A percentile compares a stretch with the other conserved stretches of the same genome.
These are phyloP conservation scores for Exophiala oligosperma DNA, from an alignment of 2,329 filamentous ascomycete species.

Conservation along the genomic window DNA sequence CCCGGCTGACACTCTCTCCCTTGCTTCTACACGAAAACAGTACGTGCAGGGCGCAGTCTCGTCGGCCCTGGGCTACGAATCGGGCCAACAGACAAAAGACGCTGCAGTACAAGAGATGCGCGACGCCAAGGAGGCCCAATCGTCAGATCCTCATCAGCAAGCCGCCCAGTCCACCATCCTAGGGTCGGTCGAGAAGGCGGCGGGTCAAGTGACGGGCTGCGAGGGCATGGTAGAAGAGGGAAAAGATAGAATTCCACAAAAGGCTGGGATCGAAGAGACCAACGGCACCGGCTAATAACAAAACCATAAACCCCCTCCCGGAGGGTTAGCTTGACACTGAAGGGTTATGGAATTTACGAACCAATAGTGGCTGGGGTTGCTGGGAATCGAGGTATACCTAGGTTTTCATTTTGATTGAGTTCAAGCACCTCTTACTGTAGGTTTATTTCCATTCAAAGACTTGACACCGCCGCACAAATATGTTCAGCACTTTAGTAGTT, in stretches of 20 bases:
- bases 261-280: conserved; percentile 21
- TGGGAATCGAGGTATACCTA: no score
- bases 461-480: no score
- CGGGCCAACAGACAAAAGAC: conserved; percentile 26
- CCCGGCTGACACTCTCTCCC: neutral
- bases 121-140: conserved; percentile 19
- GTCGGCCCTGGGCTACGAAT: conserved; percentile 25
- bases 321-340: no score
- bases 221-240: conserved; percentile 30
- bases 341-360: no score
- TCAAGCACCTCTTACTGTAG: no score
- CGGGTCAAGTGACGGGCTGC: conserved; percentile 27
- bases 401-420: no score
- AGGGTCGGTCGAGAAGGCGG: conserved; percentile 25
- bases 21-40: conserved; percentile 5
- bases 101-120: conserved; percentile 27
- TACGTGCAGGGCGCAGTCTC: conserved; percentile 29
- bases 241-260: conserved; percentile 19
- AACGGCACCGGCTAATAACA: conserved; percentile 19
- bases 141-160: conserved; percentile 7
- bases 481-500: no score
- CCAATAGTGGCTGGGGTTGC: no score
- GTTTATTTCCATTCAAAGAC: no score
- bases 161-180: conserved; percentile 23
- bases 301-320: no score